Percentiles rank a stretch among this genome's conserved stretches.
Evolutionary conservation across 2,329 filamentous ascomycete genomes (phyloP).

Genomic region (Neonectria faginata): DNA sequence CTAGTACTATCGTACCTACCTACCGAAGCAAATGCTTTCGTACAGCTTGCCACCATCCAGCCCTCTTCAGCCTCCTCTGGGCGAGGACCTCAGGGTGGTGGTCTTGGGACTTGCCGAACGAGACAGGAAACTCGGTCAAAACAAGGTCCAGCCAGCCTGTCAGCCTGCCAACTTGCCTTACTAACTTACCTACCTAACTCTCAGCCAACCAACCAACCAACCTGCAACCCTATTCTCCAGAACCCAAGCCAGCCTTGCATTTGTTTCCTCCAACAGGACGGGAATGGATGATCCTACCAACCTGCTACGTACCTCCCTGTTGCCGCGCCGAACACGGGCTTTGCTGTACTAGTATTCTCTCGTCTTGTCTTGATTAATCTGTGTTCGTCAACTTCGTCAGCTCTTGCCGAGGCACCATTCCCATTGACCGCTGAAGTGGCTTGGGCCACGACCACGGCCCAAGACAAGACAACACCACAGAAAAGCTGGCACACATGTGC

Average conservation of each 20-base stretch:
- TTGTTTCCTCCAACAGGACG: neutral
- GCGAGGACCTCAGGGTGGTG: neutral
- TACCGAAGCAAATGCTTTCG: too few species aligned
- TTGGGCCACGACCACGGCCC: conserved; percentile 7
- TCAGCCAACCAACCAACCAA: conserved; percentile 1
- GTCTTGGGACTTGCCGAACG: neutral
- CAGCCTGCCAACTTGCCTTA: neutral
- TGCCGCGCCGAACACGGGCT: neutral
- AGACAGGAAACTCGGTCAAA: neutral
- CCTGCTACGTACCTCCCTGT: neutral
- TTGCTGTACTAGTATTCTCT: neutral
- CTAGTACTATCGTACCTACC: too few species aligned
- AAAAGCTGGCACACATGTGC: neutral
- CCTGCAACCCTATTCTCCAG: conserved; percentile 15
- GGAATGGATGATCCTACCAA: neutral
- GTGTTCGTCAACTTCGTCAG: neutral
- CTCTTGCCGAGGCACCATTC: conserved; percentile 2
- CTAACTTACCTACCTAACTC: too few species aligned
- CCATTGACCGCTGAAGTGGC: conserved; percentile 6
- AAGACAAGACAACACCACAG: conserved; percentile 3
- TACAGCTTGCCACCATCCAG: neutral
- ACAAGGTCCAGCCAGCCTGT: neutral
- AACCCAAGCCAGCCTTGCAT: conserved; percentile 3
- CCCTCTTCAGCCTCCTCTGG: neutral
- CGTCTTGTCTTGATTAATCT: neutral